Base-by-base conservation (phyloP, 2,329 filamentous ascomycete species). In the Aspergillus thermomutatus region DNA sequence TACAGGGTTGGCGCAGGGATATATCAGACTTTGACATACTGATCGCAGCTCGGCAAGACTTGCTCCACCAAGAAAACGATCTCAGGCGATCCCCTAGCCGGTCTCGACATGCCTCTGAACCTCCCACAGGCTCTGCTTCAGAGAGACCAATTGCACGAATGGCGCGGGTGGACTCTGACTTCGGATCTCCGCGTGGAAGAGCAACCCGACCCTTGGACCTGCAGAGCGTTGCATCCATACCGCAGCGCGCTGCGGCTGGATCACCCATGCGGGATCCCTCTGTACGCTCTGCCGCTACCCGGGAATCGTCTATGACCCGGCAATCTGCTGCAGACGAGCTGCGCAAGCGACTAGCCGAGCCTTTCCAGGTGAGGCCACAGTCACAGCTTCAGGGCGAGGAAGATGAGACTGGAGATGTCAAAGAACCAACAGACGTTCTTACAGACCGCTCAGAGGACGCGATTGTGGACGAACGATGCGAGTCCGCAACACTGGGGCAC, bases 21-120 rank as follows among this genome's bases (percentile, higher is more conserved):
- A 82, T 92, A 6, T 84, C 88, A 0, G 84, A 89, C 40, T 92
- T 92, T 67, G 87, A 91, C 52, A 85, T 89, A 40, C 79, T 92
- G 2, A 76, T 92, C 3, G 69, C 87, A 82, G 73, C 86, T 82
- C 71, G 85, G 80, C 67, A 70, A 11, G 70, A 75, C 49, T 56
- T 77, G 1, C 66, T 77, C 4, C 73, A 75, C 49, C 65, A 67
- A 6, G 69, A 69, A 6, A 69, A 74, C n/a, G 61, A 63, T 8
- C 60, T 65, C 2, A 52, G 57, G 43, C 56, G 37, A 25, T 27
- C 56, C 7, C 58, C 64, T 1, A 49, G 40, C 51, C 53, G 60
- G 19, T 63, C 67, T 31, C 61, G 61, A 23, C 66, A 66, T 37
- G 45, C 57, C 17, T 67, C 68, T 3, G 63, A 64, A 49, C 54